Conservation (phyloP, 2,329 filamentous ascomycete species). For the Metarhizium robertsii region DNA sequence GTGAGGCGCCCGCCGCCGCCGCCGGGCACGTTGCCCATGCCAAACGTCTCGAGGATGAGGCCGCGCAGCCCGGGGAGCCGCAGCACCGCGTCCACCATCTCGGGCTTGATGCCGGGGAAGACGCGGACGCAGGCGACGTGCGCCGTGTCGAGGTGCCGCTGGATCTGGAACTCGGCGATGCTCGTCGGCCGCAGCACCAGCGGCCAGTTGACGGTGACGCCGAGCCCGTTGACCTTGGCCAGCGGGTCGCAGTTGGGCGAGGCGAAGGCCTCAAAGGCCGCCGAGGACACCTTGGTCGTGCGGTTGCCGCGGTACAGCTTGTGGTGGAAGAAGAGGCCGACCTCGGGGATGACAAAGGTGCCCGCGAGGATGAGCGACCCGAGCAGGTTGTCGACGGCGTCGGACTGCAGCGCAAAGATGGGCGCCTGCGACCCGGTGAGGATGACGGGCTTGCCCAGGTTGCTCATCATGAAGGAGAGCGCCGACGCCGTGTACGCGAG, state of each 20-base stretch:
- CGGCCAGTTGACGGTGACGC: constrained; percentile 73
- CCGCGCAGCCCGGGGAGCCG: constrained; percentile 67
- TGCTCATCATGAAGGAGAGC: constrained; percentile 85
- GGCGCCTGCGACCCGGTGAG: constrained; percentile 76
- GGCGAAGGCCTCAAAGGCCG: constrained; percentile 78
- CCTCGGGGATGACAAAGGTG: constrained; percentile 87
- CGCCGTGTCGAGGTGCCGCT: constrained; percentile 70
- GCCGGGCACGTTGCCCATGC: constrained; percentile 82
- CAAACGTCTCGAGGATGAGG: constrained; percentile 83
- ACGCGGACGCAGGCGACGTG: constrained; percentile 84
- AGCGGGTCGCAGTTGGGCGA: constrained; percentile 80
- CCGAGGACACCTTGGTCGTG: constrained; percentile 79
- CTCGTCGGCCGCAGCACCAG: constrained; percentile 64
- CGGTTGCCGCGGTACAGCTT: constrained; percentile 83
- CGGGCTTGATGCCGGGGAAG: constrained; percentile 87
- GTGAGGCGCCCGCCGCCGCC: constrained; percentile 73
- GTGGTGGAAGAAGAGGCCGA: constrained; percentile 90
- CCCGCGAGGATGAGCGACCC: constrained; percentile 83
- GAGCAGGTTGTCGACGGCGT: constrained; percentile 84
- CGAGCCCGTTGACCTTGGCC: constrained; percentile 70
- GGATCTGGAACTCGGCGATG: constrained; percentile 65
- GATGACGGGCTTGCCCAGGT: constrained; percentile 84
- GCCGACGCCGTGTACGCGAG: constrained; percentile 84
- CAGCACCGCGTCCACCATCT: constrained; percentile 83
- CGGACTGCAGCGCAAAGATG: constrained; percentile 84